Evolutionary conservation across 805 yeast genomes (phyloP).

Genomic region (Lipomyces yamadae): DNA sequence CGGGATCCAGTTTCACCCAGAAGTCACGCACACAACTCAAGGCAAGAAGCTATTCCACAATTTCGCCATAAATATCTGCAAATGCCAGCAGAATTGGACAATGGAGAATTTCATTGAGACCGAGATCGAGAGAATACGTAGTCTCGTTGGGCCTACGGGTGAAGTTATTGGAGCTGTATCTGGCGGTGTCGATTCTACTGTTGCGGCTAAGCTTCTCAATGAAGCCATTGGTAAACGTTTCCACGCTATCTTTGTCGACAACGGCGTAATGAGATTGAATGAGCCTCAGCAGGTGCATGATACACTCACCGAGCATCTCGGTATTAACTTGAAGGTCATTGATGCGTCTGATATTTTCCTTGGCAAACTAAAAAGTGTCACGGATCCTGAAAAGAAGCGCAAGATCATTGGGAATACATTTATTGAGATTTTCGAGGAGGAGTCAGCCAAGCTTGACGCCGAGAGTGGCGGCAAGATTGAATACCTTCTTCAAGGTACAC

Average conservation of each 20-base stretch:
- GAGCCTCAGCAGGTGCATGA: slow-evolving; percentile 88
- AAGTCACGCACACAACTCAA: slow-evolving; percentile 92
- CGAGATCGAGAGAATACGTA: slow-evolving; percentile 89
- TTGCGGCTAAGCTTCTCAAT: slow-evolving; percentile 96
- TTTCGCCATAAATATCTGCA: slow-evolving; percentile 90
- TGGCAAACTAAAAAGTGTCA: slow-evolving; percentile 83
- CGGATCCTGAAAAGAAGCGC: slow-evolving; percentile 99
- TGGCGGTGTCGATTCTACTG: slow-evolving; percentile 99
- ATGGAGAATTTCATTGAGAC: slow-evolving; percentile 98
- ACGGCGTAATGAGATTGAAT: slow-evolving; percentile 94
- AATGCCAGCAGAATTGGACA: slow-evolving; percentile 89
- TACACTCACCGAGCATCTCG: slow-evolving; percentile 89
- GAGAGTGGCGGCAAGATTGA: slow-evolving; percentile 88
- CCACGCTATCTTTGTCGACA: slow-evolving; percentile 97
- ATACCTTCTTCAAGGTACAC: slow-evolving; percentile 92
- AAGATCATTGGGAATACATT: slow-evolving; percentile 98
- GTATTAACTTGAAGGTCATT: slow-evolving; percentile 90
- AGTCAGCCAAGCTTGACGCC: slow-evolving; percentile 89
- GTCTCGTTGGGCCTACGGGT: slow-evolving; percentile 93
- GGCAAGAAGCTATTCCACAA: slow-evolving; percentile 87
- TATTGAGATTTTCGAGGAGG: slow-evolving; percentile 95
- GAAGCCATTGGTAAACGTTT: slow-evolving; percentile 98
- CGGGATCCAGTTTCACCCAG: slow-evolving; percentile 99
- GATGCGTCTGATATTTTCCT: slow-evolving; percentile 93
- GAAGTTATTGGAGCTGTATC: slow-evolving; percentile 99